Base-by-base conservation (phyloP, 495 filamentous ascomycete genomes). In the Penicillium canariense region DNA sequence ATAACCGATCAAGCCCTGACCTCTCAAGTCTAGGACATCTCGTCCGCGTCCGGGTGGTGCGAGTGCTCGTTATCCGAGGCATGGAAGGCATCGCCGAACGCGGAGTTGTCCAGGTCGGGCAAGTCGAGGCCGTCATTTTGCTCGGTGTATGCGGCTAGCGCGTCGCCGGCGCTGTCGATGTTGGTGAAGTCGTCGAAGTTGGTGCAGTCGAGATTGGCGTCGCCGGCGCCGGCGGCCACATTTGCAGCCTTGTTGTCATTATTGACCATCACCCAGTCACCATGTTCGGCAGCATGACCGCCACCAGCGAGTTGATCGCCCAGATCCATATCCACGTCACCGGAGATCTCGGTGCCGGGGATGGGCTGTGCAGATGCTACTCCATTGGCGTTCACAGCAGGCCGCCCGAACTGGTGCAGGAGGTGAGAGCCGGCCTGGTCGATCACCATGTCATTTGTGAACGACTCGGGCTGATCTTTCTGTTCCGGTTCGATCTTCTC, bases 381-480 rank as follows among this genome's bases (percentile, higher is more conserved):
- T 35, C 18, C 11, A 70, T 77, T 54, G 72, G 42, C 59, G 68
- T 58, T 70, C 23, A 74, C 74, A 12, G 77, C 72, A 17, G 82
- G 81, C 46, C 77, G 74, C 48, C 78, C 81, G 18, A 86, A 86
- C 59, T 87, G 84, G 65, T 87, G 81, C 7, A 87, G 71, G 17
- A 87, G 69, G 47, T 83, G 77, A 26, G 59, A 60, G 34, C 81
- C 84, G 1, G 81, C 82, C 27, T 82, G 78, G 26, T 82, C 85
- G 83, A 88, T 84, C 50, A 86, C 78, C 56, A 88, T 79, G 62
- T 88, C 86, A 10, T 76, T 81, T 60, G 78, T 79, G 11, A 68
- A 65, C 2, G 65, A 58, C 12, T 66, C 65, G 5, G 61, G 61
- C 14, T 68, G 59, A 5, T 61, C 54, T 44, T 70, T 69, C 57